phyloP scores from a whole-genome alignment of 2,329 filamentous ascomycete species.

The Beauveria sp. region DNA sequence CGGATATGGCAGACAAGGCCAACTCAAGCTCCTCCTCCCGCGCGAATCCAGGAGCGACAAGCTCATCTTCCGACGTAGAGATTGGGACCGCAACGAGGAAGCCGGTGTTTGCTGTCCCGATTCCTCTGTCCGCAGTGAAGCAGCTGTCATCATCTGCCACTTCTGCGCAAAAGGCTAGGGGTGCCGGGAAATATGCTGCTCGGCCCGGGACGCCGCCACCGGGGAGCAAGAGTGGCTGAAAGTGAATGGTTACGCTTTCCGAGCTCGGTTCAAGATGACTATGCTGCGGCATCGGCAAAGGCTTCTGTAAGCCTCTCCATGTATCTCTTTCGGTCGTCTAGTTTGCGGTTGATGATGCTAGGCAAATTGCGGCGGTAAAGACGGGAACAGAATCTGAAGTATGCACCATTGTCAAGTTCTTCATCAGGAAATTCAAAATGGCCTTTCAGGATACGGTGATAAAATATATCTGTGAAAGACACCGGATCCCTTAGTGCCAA shows the following conservation, averaged over 20 bases:
- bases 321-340: background rate
- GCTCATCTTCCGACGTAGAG: too few relatives aligned
- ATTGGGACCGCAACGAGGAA: too few relatives aligned
- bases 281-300: background rate
- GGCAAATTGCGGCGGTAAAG: background rate
- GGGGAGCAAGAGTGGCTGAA: background rate
- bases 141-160: background rate
- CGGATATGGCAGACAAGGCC: too few relatives aligned
- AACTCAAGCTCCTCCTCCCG: too few relatives aligned
- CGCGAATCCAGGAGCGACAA: too few relatives aligned
- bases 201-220: background rate
- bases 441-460: background rate
- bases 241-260: background rate
- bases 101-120: background rate
- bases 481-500: background rate
- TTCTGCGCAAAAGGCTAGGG: background rate
- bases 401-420: background rate
- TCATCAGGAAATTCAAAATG: background rate
- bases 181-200: background rate
- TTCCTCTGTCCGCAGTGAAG: background rate
- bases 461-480: background rate
- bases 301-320: background rate
- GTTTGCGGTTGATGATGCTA: background rate
- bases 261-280: background rate
- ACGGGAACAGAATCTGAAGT: background rate